Base-by-base conservation (phyloP, 140 eudicot genomes). In the Flaveria floridana region DNA sequence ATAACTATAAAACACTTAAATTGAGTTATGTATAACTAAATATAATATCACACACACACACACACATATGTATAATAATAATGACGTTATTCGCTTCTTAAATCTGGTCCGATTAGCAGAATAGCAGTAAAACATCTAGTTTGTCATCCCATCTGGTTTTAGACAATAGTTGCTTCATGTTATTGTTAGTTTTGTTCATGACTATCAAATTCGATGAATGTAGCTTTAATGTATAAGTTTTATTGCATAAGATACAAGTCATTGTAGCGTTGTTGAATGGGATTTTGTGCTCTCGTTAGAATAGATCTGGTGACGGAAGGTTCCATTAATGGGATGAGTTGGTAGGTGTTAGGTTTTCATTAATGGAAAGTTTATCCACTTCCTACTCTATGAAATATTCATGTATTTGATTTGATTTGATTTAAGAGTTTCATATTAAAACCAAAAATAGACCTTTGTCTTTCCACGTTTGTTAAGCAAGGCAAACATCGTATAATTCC, bases 281-380 rank as follows among this genome's bases (percentile, higher is more conserved):
- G 20, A 26, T 3, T 71, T 9, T 7, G n/a, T 14, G 12, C 2
- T 15, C 28, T 70, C 12, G 65, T 57, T 73, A 28, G 69, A 39
- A 73, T 6, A 41, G 57, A 9, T 72, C 41, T 15, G 67, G 77
- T 57, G 68, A 73, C 42, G 68, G 3, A 72, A 12, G 58, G 30
- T 9, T 50, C 1, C 69, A 73, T 73, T 73, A 13, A 23, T 57
- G 41, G 48, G 28, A 61, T 47, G 34, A 62, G 78, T 74, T 74
- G 71, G 78, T 74, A 4, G 48, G 9, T 61, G 2, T 25, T 61
- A 23, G 78, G 78, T 26, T 25, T 64, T 28, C 59, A 57, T 74
- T 44, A 25, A 46, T 47, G 63, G 14, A 46, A 25, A 26, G 67
- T 61, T 47, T 41, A 63, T 62, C 50, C 4, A 16, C 18, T 74